phyloP scores from a whole-genome alignment of 345 rosid genomes.

The Geranium rotundifolium region DNA sequence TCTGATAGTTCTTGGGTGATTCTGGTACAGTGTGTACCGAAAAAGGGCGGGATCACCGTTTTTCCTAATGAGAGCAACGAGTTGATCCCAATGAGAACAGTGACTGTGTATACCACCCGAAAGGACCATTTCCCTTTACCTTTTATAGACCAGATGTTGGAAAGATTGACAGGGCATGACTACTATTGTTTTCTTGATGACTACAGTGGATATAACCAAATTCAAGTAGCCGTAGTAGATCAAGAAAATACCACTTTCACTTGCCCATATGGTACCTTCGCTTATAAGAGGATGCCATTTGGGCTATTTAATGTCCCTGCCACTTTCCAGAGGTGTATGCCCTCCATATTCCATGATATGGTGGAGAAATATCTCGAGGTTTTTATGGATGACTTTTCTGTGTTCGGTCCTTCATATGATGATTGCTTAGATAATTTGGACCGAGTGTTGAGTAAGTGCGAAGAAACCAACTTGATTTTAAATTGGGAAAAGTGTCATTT shows the following conservation, averaged over 20 bases:
- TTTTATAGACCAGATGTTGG: conserved; percentile 1
- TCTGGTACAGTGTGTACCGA: neutral
- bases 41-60: neutral
- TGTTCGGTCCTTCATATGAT: no score
- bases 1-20: neutral
- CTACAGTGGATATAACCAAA: conserved; percentile 2
- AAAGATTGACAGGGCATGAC: neutral
- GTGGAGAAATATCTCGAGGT: neutral
- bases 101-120: no score
- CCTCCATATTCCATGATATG: neutral
- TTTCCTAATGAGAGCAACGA: neutral
- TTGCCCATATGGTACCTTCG: neutral
- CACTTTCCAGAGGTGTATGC: neutral
- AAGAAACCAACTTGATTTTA: no score
- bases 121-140: no score
- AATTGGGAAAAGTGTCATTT: neutral
- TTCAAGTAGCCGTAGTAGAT: neutral
- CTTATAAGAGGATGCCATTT: neutral
- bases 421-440: no score
- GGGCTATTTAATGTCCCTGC: neutral
- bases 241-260: neutral
- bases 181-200: conserved; percentile 1
- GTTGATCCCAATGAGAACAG: conserved; percentile 1
- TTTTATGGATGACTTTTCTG: no score
- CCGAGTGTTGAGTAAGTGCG: no score